Evolutionary conservation across 2,329 filamentous ascomycete species (phyloP).

Genomic region (Raffaelea deltoideospora): DNA sequence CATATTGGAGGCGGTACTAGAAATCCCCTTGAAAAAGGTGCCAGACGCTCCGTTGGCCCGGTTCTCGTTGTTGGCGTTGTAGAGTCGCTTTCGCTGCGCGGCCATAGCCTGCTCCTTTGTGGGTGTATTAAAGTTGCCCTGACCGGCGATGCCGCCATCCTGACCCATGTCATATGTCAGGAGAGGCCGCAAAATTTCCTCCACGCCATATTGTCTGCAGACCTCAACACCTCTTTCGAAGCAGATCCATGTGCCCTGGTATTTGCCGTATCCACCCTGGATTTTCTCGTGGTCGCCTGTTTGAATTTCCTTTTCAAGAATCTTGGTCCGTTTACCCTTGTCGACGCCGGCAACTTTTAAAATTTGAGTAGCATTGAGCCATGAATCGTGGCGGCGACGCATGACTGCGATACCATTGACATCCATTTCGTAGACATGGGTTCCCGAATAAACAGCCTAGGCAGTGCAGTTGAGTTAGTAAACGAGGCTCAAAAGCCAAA

Average conservation of each 20-base stretch:
- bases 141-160: conserved; percentile 55
- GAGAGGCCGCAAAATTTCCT: conserved; percentile 59
- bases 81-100: conserved; percentile 81
- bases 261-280: conserved; percentile 95
- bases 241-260: conserved; percentile 97
- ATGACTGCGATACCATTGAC: conserved; percentile 88
- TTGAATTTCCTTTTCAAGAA: conserved; percentile 93
- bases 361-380: conserved; percentile 97
- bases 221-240: conserved; percentile 87
- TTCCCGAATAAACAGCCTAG: conserved; percentile 80
- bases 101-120: conserved; percentile 99
- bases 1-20: conserved; percentile 78
- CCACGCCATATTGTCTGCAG: conserved; percentile 65
- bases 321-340: conserved; percentile 95
- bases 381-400: conserved; percentile 86
- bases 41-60: conserved; percentile 53
- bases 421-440: conserved; percentile 97
- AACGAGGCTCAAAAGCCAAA: neutral
- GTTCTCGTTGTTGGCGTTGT: conserved; percentile 58
- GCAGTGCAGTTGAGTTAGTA: neutral
- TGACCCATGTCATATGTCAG: conserved; percentile 69
- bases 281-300: conserved; percentile 97
- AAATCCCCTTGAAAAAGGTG: conserved; percentile 96
- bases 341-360: conserved; percentile 94
- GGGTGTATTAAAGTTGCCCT: conserved; percentile 74